Conservation (phyloP, 345 rosid genomes). For the Heritiera fomes region DNA sequence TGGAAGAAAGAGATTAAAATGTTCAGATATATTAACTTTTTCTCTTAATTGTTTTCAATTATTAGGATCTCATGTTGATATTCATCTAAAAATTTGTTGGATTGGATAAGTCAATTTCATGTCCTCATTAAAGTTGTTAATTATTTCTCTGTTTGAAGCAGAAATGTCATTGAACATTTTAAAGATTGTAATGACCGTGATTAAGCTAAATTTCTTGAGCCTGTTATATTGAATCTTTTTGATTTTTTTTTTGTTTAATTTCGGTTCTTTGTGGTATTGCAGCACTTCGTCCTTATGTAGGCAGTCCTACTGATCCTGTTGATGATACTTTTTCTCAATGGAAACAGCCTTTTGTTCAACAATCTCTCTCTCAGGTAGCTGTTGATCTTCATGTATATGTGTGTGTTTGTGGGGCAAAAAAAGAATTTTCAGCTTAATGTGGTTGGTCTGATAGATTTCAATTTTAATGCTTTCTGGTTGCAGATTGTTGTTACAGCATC, state of each 20-base stretch:
- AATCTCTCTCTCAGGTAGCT: conserved; percentile 70
- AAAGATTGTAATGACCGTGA: not conserved
- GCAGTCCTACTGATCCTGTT: conserved; percentile 47
- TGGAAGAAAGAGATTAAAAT: not conserved
- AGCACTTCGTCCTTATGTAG: conserved; percentile 73
- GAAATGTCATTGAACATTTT: not conserved
- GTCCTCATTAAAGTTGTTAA: not conserved
- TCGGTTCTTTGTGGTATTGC: conserved; percentile 16
- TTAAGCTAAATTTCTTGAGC: conserved; percentile 13
- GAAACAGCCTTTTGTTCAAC: conserved; percentile 69
- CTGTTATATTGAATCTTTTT: not conserved
- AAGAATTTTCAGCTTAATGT: not conserved
- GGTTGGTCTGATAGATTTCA: not conserved
- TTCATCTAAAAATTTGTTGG: not conserved
- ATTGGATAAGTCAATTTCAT: conserved; percentile 1
- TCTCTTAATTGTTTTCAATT: not conserved
- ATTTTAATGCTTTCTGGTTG: conserved; percentile 29
- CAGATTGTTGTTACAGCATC: conserved; percentile 73
- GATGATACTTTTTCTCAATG: conserved; percentile 67
- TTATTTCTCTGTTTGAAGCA: not conserved
- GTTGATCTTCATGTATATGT: not conserved
- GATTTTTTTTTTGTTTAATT: conserved; percentile 1
- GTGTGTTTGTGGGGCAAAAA: not conserved
- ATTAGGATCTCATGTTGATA: not conserved
- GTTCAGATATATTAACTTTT: not conserved